These are phyloP conservation scores for Candida corydali DNA, from an alignment of 805 yeast species.

Conservation along the genomic window DNA sequence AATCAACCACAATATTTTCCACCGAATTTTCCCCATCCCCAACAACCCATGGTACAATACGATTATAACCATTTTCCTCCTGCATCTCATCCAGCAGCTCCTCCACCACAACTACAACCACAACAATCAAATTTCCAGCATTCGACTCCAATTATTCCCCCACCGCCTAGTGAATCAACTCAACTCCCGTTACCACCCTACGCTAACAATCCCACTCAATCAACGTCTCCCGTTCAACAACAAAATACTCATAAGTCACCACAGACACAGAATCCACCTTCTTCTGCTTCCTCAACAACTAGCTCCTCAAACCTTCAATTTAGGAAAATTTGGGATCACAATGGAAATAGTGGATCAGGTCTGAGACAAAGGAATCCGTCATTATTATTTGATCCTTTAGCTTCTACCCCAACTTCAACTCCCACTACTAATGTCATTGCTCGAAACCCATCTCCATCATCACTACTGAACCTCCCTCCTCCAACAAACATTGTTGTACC, in stretches of 20 bases:
- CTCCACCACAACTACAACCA: conserved; percentile 2
- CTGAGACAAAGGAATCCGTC: conserved; percentile 44
- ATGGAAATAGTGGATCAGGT: conserved; percentile 6
- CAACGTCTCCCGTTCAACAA: conserved; percentile 3
- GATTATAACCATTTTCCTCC: no score
- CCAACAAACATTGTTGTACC: background rate
- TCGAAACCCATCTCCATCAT: conserved; percentile 3
- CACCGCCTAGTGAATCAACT: background rate
- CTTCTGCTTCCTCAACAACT: background rate
- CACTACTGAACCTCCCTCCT: background rate
- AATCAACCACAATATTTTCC: conserved; percentile 1
- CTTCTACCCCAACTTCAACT: conserved; percentile 24
- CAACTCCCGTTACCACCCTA: conserved; percentile 9
- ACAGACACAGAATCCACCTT: conserved; percentile 1
- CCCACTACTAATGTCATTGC: conserved; percentile 6
- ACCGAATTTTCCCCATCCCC: no score
- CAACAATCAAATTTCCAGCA: conserved; percentile 2
- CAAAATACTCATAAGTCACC: background rate
- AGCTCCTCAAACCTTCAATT: conserved; percentile 25
- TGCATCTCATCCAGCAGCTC: background rate
- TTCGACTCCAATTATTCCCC: background rate
- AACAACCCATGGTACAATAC: no score
- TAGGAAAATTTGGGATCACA: conserved; percentile 32
- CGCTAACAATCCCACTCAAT: conserved; percentile 7
- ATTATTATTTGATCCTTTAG: conserved; percentile 46